Evolutionary conservation across 352 stramenopile genomes (phyloP), one percentile per base, ranked within the genome.

Genomic region (Phytophthora idaei): DNA sequence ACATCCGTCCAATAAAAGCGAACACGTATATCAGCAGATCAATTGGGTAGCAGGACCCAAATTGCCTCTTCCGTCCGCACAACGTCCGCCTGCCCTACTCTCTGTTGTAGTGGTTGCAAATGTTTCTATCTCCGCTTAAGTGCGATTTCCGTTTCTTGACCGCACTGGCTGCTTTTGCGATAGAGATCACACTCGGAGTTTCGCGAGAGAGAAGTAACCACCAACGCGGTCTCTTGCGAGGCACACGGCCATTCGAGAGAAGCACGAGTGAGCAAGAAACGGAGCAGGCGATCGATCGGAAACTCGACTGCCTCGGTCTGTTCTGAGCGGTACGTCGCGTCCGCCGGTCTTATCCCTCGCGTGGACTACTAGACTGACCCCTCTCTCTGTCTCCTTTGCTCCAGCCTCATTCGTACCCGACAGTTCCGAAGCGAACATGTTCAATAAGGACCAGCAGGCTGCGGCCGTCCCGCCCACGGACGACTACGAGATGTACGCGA

Each of bases 401-500:
- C 1, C 10, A 57, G 63, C n/a, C 37, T 74, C 70, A 68, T 71
- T 69, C 64, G 55, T 66, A 72, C 64, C 21, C 28, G 41, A 59
- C 12, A 47, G n/a, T 56, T 37, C 9, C 31, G 29, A 17, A 53
- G 17, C 21, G 27, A 64, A 21, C 55, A 92, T 90, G 80, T 90
- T 90, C 46, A 76, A 80, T 62, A 85, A 87, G 71, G 71, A 74
- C n/a, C 51, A 70, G 49, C 68, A 71, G n/a, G 58, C 79, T 5
- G 34, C 57, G 46, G 67, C 36, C 2, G 49, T 47, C n/a, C 64
- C 75, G 55, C 74, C 66, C 9, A 77, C 59, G 55, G 74, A 85
- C 45, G 76, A 88, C 49, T 93, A 93, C 71, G 75, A 74, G 37
- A 80, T 87, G 61, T 86, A 91, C 63, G 74, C 77, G 55, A 93